Base-by-base conservation (phyloP, 805 yeast species). In the Nakazawaea peltata region DNA sequence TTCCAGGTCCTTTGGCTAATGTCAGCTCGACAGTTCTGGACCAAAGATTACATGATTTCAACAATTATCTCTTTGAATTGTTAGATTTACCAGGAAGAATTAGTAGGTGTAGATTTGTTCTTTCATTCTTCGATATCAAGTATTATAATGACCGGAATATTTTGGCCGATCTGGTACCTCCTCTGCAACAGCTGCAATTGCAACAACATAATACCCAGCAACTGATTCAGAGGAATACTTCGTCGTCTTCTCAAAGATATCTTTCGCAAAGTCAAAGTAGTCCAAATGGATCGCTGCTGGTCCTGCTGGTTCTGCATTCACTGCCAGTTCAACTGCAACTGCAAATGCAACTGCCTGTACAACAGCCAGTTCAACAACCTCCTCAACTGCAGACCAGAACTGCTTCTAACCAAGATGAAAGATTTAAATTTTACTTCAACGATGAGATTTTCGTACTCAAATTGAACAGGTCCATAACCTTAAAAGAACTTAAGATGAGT, bases 1-100 rank as follows among this genome's bases (percentile, higher is more conserved):
- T 92, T 50, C 97, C 98, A 0, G 98, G 97, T 1, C 99, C 98
- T 2, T 68, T 90, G 32, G 81, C 94, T 26, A 83, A 81, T 49
- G 95, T 92, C 36, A 86, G 86, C 42, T 97, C 90, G 44, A 62
- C 65, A 39, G 61, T 74, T 33, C 69, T 74, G 35, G 73, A 70
- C 44, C 63, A 69, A 45, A 59, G 80, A 45, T 53, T 75, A 43
- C 69, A 67, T 39, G 75, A 72, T 49, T 59, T 74, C 41, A 77
- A 74, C 49, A 59, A 60, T 38, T 74, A 73, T 48, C 53, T 74
- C 39, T 56, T 65, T 32, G 64, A 71, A 26, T 57, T 90, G 42
- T 68, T 85, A 22, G 65, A 71, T 28, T 66, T 90, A 49, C 97
- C 97, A 0, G 59, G 64, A 11, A 78, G 87, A 47, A 82, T 92